phyloP scores from a whole-genome alignment of 73 alveolate species.

The Paramecium primaurelia region DNA sequence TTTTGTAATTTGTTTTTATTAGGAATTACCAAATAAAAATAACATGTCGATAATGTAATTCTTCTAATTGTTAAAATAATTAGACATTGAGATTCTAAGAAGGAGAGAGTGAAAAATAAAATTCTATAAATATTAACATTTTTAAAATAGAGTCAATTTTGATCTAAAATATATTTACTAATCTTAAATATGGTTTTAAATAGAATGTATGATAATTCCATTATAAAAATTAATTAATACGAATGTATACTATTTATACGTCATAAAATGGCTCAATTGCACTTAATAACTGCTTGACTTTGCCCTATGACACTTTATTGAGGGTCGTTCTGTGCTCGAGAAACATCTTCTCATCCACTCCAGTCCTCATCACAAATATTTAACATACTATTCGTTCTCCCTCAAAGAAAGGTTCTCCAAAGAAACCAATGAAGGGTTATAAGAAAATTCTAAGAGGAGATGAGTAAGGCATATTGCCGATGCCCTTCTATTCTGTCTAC shows the following conservation, averaged over 20 bases:
- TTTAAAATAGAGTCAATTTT: not conserved
- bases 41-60: not conserved
- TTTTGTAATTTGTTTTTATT: not conserved
- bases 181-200: not conserved
- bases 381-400: not conserved
- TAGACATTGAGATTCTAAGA: not conserved
- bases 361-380: not conserved
- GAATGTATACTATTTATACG: constrained; percentile 17
- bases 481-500: not conserved
- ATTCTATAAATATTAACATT: not conserved
- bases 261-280: constrained; percentile 41
- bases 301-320: not conserved
- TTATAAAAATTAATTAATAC: not conserved
- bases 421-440: not conserved
- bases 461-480: not conserved
- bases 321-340: not conserved
- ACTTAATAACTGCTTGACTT: not conserved
- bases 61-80: not conserved
- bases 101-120: not conserved
- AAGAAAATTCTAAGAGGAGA: constrained; percentile 13
- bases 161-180: not conserved
- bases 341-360: not conserved
- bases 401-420: not conserved
- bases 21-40: not conserved
- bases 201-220: not conserved